These are phyloP conservation scores for Brassica cretica DNA, from an alignment of 345 rosid species.

Conservation along the genomic window DNA sequence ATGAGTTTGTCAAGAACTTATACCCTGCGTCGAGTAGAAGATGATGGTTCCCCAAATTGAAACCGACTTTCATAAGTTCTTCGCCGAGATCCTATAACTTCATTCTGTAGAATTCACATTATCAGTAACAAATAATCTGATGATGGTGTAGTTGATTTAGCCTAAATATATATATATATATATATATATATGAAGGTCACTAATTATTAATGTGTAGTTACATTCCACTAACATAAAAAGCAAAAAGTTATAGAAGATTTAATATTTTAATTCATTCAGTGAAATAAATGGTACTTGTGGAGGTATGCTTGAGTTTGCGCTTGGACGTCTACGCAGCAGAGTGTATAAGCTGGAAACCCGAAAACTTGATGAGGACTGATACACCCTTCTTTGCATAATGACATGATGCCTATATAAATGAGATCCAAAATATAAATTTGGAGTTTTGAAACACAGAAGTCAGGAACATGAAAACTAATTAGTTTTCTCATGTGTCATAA, in stretches of 20 bases:
- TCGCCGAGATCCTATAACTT: background rate
- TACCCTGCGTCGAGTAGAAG: slow-evolving; percentile 25
- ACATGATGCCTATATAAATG: background rate
- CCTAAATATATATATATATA: background rate
- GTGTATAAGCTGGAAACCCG: background rate
- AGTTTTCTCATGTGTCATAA: background rate
- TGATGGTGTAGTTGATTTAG: background rate
- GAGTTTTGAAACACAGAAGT: background rate
- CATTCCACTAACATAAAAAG: background rate
- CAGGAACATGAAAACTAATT: background rate
- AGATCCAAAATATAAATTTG: background rate
- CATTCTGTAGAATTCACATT: background rate
- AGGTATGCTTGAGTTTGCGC: background rate
- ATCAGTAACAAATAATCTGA: background rate
- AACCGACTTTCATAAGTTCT: background rate
- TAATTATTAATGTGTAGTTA: background rate
- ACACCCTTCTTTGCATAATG: background rate
- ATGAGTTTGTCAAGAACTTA: background rate
- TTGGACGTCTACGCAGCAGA: background rate
- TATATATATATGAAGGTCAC: background rate
- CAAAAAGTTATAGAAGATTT: background rate
- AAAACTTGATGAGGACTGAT: background rate
- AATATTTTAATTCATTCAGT: background rate
- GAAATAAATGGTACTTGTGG: slow-evolving; percentile 4
- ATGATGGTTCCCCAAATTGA: slow-evolving; percentile 4